phyloP scores from a whole-genome alignment of 768 basidiomycete genomes.

The Cubamyces sp. region DNA sequence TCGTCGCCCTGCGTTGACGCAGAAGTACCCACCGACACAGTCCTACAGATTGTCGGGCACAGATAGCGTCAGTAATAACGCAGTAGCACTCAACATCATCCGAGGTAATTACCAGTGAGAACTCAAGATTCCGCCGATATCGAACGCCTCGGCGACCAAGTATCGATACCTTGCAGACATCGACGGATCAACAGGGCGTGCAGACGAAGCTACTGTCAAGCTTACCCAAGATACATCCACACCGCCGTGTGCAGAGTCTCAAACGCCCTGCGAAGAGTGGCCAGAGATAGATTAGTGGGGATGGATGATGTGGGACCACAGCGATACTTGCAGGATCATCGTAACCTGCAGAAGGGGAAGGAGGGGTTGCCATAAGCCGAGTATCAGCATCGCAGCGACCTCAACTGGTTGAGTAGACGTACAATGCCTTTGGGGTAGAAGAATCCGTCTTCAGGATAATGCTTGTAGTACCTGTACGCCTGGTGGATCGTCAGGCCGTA shows the following conservation, averaged over 20 bases:
- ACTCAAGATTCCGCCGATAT: neutral
- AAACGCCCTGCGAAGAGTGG: neutral
- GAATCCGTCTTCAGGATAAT: neutral
- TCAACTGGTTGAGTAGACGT: neutral
- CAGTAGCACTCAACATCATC: neutral
- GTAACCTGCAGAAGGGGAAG: no score
- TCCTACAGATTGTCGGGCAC: neutral
- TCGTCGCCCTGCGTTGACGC: no score
- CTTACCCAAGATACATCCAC: constrained; percentile 8
- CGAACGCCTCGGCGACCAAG: neutral
- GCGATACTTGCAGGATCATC: no score
- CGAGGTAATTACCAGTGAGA: neutral
- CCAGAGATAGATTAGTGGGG: neutral
- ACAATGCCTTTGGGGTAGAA: neutral
- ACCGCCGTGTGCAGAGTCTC: constrained; percentile 1
- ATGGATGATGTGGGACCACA: no score
- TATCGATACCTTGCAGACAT: neutral
- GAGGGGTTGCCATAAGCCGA: neutral
- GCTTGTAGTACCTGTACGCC: neutral
- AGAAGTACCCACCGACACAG: neutral
- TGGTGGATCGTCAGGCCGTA: constrained; percentile 3
- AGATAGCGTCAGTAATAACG: neutral
- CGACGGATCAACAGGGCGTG: no score
- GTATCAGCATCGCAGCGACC: neutral
- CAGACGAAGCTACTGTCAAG: neutral